These are phyloP conservation scores for Cynanchum wilfordii DNA, from an alignment of 257 asterid genomes.

Conservation along the genomic window DNA sequence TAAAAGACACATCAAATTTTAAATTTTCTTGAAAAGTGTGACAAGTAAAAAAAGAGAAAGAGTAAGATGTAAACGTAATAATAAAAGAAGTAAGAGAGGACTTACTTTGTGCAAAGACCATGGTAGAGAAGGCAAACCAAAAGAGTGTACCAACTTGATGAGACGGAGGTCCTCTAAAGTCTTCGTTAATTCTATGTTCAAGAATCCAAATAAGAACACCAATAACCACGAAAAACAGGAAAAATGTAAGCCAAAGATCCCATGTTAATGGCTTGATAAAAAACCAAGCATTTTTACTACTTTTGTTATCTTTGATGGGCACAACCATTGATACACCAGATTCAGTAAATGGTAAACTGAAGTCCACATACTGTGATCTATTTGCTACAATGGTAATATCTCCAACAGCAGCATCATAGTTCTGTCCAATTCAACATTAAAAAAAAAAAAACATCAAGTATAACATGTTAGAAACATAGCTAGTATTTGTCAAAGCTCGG, in stretches of 20 bases:
- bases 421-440: slow-evolving; percentile 10
- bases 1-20: too few species aligned
- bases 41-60: too few species aligned
- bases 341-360: slow-evolving; percentile 35
- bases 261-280: slow-evolving; percentile 27
- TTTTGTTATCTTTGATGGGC: slow-evolving; percentile 11
- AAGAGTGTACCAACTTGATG: slow-evolving; percentile 42
- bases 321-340: slow-evolving; percentile 36
- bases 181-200: slow-evolving; percentile 21
- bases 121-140: slow-evolving; percentile 53
- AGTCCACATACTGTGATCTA: slow-evolving; percentile 19
- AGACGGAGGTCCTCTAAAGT: slow-evolving; percentile 21
- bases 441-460: too few species aligned
- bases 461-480: too few species aligned
- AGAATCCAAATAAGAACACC: slow-evolving; percentile 26
- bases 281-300: slow-evolving; percentile 18
- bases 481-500: too few species aligned
- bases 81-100: neutral
- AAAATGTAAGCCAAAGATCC: slow-evolving; percentile 29
- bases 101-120: slow-evolving; percentile 47
- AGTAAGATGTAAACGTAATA: neutral
- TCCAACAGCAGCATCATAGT: slow-evolving; percentile 27
- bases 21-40: too few species aligned
- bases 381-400: slow-evolving; percentile 23
- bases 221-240: slow-evolving; percentile 13